Conservation (phyloP, 371 early-diverging fungal genomes). For the Entomophthora muscae region DNA sequence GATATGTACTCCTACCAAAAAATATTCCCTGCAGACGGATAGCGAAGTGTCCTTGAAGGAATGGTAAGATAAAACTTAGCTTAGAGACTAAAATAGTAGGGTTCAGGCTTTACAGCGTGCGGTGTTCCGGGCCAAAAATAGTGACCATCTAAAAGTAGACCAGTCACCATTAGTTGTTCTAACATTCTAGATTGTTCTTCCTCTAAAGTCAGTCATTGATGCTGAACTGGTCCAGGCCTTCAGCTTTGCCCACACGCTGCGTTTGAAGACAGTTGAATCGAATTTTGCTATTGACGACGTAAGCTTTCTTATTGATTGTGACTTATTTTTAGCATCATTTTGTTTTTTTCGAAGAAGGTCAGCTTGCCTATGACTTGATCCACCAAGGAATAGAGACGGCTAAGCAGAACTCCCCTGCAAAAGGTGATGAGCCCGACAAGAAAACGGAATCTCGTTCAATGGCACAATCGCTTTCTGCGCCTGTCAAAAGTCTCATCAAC, state of each 20-base stretch:
- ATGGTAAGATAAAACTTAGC: constrained; percentile 23
- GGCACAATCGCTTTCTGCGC: background rate
- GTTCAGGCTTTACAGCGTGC: constrained; percentile 37
- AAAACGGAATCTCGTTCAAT: background rate
- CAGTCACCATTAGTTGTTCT: background rate
- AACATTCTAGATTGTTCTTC: constrained; percentile 23
- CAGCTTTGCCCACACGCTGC: constrained; percentile 35
- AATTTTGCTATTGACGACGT: constrained; percentile 48
- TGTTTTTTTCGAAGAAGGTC: constrained; percentile 38
- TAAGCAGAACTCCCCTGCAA: background rate
- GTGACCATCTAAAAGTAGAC: constrained; percentile 32
- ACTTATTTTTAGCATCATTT: constrained; percentile 34
- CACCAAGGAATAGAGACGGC: background rate
- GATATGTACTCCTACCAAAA: constrained; percentile 29
- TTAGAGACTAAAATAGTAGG: constrained; percentile 9
- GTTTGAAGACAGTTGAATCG: constrained; percentile 34
- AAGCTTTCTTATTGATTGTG: constrained; percentile 6
- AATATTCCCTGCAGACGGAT: constrained; percentile 34
- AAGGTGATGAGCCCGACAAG: background rate
- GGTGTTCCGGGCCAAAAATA: constrained; percentile 39
- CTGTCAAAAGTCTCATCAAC: constrained; percentile 3
- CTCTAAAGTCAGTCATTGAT: constrained; percentile 33
- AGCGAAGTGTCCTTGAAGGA: constrained; percentile 26
- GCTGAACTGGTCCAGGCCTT: constrained; percentile 33
- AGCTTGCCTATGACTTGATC: constrained; percentile 16